Percentiles rank a stretch among this genome's conserved stretches.
Evolutionary conservation across 768 basidiomycete species (phyloP).

Genomic region (Boletus vinaceobasis): DNA sequence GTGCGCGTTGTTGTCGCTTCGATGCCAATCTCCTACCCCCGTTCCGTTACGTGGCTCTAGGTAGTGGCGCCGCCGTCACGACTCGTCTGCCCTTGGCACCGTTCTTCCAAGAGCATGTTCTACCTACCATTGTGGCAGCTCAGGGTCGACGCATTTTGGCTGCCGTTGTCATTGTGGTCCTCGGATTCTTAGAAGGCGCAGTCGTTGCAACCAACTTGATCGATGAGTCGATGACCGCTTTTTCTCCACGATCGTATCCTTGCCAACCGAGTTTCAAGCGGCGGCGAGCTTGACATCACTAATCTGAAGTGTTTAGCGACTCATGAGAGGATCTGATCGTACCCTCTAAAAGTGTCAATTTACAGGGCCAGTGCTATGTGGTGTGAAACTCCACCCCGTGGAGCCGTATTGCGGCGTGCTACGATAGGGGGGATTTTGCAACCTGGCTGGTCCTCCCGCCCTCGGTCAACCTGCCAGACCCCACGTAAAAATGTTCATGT

Average conservation of each 20-base stretch:
- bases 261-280: neutral
- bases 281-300: neutral
- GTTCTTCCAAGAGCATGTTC: neutral
- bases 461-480: neutral
- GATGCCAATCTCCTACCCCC: neutral
- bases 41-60: neutral
- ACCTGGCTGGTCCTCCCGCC: neutral
- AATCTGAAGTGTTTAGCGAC: neutral
- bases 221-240: neutral
- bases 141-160: neutral
- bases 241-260: neutral
- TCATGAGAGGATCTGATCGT: neutral
- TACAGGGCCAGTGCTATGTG: neutral
- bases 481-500: neutral
- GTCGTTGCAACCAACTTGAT: too few species aligned
- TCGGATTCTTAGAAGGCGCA: neutral
- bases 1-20: neutral
- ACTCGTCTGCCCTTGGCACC: neutral
- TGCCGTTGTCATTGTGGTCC: neutral
- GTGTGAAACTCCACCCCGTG: neutral
- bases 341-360: neutral
- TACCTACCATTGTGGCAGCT: neutral
- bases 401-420: neutral
- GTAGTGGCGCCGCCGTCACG: neutral
- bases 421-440: neutral